Evolutionary conservation across 257 asterid genomes (phyloP).

Genomic region (Coffea eugenioides): DNA sequence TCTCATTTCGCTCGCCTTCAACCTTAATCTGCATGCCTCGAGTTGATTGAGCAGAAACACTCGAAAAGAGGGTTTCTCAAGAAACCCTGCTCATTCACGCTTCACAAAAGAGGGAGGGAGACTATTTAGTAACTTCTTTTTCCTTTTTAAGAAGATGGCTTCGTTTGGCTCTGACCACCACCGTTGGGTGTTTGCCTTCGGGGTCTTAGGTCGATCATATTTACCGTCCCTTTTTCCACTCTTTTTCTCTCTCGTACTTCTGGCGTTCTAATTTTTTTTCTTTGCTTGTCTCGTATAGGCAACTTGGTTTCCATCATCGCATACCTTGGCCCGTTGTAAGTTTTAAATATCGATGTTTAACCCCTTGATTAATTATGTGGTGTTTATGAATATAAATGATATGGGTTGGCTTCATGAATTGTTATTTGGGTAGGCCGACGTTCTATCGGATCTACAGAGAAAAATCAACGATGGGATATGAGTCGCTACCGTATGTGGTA

Average conservation of each 20-base stretch:
- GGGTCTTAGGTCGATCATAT: conserved; percentile 35
- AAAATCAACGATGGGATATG: conserved; percentile 69
- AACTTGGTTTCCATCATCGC: conserved; percentile 66
- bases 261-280: too few species aligned
- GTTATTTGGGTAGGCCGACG: conserved; percentile 48
- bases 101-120: not conserved
- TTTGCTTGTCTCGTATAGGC: conserved; percentile 40
- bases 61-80: conserved; percentile 12
- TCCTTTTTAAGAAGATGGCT: conserved; percentile 20
- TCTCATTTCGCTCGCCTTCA: not conserved
- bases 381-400: not conserved
- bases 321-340: conserved; percentile 76
- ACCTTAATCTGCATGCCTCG: conserved; percentile 18
- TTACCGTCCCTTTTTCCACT: not conserved
- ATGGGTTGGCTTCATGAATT: not conserved
- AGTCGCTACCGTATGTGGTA: conserved; percentile 63
- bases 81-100: not conserved
- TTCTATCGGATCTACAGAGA: conserved; percentile 52
- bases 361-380: not conserved
- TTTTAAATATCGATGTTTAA: not conserved
- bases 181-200: conserved; percentile 34
- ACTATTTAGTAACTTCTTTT: not conserved
- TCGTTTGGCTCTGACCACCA: conserved; percentile 18
- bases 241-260: not conserved
- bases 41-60: not conserved